Base-by-base conservation (phyloP, 768 basidiomycete species). In the Suillus ampliporus region DNA sequence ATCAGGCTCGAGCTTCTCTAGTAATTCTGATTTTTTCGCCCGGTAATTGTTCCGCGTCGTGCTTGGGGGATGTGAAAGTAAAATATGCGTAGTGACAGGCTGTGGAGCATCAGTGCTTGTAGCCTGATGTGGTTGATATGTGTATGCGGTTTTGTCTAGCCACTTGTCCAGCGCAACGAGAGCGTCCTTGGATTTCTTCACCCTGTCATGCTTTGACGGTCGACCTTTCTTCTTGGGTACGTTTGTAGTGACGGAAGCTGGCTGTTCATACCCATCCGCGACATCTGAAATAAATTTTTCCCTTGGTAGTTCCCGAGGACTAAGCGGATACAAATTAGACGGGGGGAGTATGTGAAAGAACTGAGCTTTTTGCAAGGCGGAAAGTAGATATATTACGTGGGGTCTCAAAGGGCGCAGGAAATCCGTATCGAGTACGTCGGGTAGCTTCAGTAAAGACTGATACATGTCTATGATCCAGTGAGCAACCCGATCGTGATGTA, bases 261-360 rank as follows among this genome's bases (percentile, higher is more conserved):
- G 28, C 5, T 60, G 53, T 23, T 60, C 57, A 31, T 34, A 40
- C 17, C 56, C 47, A 35, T 58, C 17, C 5, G 71, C 61, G 0
- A 52, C 68, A 31, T 83, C 82, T 64, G 79, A 79, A 2, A 81
- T 72, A 60, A 85, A 85, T n/a, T 86, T 75, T 67, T 92, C 91
- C 28, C 90, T 83, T 19, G 92, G 92, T 7, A 94, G 77, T 28
- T 75, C 75, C n/a, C 86, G 81, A 4, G 91, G 91, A 68, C 84
- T 86, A 69, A 84, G 77, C 0, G 89, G 76, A 28, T 77, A 74
- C 10, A 83, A 65, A 4, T 79, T 76, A 14, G 86, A 83, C 41
- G 68, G 67, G 0, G 92, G 92, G 34, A 89, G 74, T 53, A 92
- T 76, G 61, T 87, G 78, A 70, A 94, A 92, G 1, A 79, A 79